These are phyloP conservation scores for Rhinocladiella similis DNA, from an alignment of 2,329 filamentous ascomycete genomes.

Conservation along the genomic window DNA sequence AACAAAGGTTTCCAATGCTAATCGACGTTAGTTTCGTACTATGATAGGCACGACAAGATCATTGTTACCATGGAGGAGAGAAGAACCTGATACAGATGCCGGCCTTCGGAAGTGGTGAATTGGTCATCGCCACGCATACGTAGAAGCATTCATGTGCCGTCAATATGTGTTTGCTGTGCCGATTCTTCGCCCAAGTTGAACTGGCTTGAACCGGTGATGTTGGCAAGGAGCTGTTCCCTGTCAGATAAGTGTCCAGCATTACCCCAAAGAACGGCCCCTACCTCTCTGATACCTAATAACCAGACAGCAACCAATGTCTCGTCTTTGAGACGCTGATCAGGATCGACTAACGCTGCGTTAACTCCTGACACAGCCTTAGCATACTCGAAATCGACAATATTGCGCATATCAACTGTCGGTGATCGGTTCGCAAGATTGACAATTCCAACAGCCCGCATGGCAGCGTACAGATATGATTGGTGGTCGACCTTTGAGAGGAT, in stretches of 20 bases:
- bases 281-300: conserved; percentile 21
- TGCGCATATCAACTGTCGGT: conserved; percentile 15
- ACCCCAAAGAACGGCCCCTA: not conserved
- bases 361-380: conserved; percentile 14
- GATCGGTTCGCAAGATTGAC: conserved; percentile 23
- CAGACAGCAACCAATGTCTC: conserved; percentile 22
- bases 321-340: conserved; percentile 16
- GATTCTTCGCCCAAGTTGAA: not conserved
- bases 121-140: conserved; percentile 18
- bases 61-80: conserved; percentile 19
- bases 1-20: conserved; percentile 24
- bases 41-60: not conserved
- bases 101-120: conserved; percentile 13
- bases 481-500: conserved; percentile 9
- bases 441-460: conserved; percentile 18
- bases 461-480: conserved; percentile 17
- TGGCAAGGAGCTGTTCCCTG: conserved; percentile 13
- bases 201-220: conserved; percentile 6
- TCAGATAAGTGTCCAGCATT: not conserved
- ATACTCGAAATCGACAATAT: conserved; percentile 17
- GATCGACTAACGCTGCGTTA: conserved; percentile 16
- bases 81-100: conserved; percentile 15
- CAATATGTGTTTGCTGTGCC: conserved; percentile 18
- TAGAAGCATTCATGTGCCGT: conserved; percentile 21
- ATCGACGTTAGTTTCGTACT: not conserved